Percentiles rank a stretch among this genome's conserved stretches.
Evolutionary conservation across 345 rosid species (phyloP).

Genomic region (Bruguiera sexangula): DNA sequence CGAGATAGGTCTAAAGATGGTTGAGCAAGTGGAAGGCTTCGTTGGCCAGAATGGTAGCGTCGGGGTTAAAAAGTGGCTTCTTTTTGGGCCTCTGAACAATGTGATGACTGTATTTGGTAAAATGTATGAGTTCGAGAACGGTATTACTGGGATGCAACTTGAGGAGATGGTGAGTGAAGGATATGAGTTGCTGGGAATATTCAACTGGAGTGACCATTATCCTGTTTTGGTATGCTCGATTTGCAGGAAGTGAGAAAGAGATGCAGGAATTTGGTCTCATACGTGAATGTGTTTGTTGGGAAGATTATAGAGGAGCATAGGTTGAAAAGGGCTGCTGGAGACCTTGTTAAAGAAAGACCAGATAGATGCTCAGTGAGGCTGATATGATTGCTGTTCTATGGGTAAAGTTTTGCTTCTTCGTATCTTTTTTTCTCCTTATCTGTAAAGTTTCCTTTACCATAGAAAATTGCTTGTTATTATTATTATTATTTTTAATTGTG

Average conservation of each 20-base stretch:
- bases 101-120: no score
- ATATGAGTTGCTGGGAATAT: constrained; percentile 61
- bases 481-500: neutral
- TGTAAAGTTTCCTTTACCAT: neutral
- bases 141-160: constrained; percentile 36
- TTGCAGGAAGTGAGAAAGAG: constrained; percentile 74
- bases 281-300: constrained; percentile 60
- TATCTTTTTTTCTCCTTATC: neutral
- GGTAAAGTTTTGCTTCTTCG: constrained; percentile 35
- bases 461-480: no score
- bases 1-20: constrained; percentile 50
- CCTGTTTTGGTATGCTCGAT: constrained; percentile 59
- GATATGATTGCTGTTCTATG: constrained; percentile 87
- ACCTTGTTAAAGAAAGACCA: constrained; percentile 31
- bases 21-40: constrained; percentile 27
- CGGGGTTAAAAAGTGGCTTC: constrained; percentile 49
- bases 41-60: constrained; percentile 37
- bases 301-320: constrained; percentile 59
- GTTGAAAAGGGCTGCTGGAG: constrained; percentile 17
- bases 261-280: constrained; percentile 44
- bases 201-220: constrained; percentile 88
- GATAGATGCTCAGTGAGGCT: constrained; percentile 46
- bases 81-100: constrained; percentile 66
- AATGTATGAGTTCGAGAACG: constrained; percentile 25
- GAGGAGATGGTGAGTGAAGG: constrained; percentile 74